Conservation (phyloP, 73 alveolate genomes). For the Effrenium voratum region DNA sequence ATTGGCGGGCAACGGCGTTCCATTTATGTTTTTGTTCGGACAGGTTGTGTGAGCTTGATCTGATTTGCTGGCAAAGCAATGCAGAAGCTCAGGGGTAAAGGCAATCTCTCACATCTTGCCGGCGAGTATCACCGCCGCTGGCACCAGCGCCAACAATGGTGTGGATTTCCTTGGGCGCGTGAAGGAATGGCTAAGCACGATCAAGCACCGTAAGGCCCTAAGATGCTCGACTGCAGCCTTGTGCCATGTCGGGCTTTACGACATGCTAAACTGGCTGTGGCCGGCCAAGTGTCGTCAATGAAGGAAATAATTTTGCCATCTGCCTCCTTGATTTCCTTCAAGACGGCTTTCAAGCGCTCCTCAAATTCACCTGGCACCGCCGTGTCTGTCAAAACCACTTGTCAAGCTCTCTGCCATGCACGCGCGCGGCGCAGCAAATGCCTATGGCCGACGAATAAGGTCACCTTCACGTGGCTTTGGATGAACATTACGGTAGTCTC, state of each 20-base stretch:
- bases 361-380: slow-evolving; percentile 52
- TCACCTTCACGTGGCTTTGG: too few species aligned
- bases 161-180: slow-evolving; percentile 66
- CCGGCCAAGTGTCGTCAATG: slow-evolving; percentile 38
- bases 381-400: neutral
- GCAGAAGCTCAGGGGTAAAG: neutral
- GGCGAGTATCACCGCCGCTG: slow-evolving; percentile 33
- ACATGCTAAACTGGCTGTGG: neutral
- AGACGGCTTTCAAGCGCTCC: slow-evolving; percentile 76
- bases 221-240: too few species aligned
- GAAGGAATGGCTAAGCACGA: neutral
- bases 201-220: neutral
- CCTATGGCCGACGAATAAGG: too few species aligned
- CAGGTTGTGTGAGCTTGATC: neutral
- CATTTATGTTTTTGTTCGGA: neutral
- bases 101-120: neutral
- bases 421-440: too few species aligned
- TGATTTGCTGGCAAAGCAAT: neutral
- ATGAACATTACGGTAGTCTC: too few species aligned
- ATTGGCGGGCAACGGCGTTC: neutral
- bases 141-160: slow-evolving; percentile 94
- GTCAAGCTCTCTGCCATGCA: neutral
- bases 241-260: too few species aligned
- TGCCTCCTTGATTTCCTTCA: slow-evolving; percentile 90
- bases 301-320: slow-evolving; percentile 92